Percentiles rank a stretch among this genome's conserved stretches.
Conservation (phyloP, 208 protist genomes). For the Perkinsela sp. region DNA sequence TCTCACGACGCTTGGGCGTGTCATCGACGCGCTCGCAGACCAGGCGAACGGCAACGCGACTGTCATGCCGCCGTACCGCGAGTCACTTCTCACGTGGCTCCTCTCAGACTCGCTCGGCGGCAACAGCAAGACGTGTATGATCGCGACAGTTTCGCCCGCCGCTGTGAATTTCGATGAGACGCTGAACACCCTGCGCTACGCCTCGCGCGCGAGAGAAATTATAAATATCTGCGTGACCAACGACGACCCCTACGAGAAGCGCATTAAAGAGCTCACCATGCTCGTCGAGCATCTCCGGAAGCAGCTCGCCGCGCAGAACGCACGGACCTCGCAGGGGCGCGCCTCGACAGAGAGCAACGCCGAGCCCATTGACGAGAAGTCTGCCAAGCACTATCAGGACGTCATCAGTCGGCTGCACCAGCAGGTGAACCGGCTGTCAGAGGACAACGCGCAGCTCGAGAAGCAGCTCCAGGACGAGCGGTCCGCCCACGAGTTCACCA, state of each 20-base stretch:
- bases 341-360: not conserved
- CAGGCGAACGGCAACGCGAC: constrained; percentile 20
- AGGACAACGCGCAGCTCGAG: not conserved
- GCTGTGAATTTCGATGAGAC: constrained; percentile 14
- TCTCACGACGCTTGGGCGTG: constrained; percentile 56
- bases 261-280: constrained; percentile 11
- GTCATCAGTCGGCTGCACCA: not conserved
- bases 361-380: not conserved
- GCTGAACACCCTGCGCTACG: constrained; percentile 39
- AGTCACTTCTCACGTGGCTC: constrained; percentile 17
- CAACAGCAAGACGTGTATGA: constrained; percentile 35
- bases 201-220: constrained; percentile 20
- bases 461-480: not conserved
- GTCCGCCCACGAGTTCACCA: not conserved
- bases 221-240: constrained; percentile 22
- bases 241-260: constrained; percentile 19
- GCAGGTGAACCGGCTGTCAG: not conserved
- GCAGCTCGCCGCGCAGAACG: not conserved
- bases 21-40: constrained; percentile 48
- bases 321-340: not conserved
- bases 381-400: not conserved
- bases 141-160: constrained; percentile 20
- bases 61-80: constrained; percentile 43
- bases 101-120: constrained; percentile 16
- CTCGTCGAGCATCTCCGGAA: constrained; percentile 10